Evolutionary conservation across 2,329 filamentous ascomycete species (phyloP).

Genomic region (Dothistroma septosporum): DNA sequence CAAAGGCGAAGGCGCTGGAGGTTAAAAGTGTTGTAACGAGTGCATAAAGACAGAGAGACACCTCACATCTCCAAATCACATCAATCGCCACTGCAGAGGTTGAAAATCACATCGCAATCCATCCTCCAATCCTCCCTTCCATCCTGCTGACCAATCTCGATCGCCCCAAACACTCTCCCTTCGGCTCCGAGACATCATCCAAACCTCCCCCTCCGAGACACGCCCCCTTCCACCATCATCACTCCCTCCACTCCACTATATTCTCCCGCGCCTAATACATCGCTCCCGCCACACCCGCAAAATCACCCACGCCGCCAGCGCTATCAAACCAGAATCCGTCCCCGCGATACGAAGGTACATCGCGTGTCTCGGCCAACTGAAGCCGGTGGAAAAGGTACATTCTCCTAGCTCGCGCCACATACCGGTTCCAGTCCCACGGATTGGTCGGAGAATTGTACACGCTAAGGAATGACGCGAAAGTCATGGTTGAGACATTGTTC

Average conservation of each 20-base stretch:
- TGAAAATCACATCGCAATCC: too few relatives aligned
- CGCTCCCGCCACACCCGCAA: not conserved
- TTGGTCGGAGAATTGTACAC: not conserved
- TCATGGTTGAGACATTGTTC: constrained; percentile 1
- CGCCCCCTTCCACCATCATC: not conserved
- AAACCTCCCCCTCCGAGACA: not conserved
- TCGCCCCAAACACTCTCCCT: too few relatives aligned
- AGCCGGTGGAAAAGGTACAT: too few relatives aligned
- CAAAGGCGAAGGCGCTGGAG: not conserved
- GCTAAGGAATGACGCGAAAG: not conserved
- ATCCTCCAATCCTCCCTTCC: too few relatives aligned
- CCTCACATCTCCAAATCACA: not conserved
- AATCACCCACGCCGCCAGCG: not conserved
- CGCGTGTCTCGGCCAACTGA: not conserved
- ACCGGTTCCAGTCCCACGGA: not conserved
- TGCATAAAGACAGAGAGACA: not conserved
- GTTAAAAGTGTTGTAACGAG: not conserved
- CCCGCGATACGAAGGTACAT: not conserved
- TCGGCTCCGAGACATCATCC: not conserved
- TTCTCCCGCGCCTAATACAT: not conserved
- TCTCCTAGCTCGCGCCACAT: not conserved
- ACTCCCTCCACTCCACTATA: not conserved
- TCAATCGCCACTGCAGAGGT: not conserved
- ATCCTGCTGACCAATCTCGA: too few relatives aligned
- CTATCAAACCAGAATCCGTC: not conserved